Evolutionary conservation across 371 early-diverging fungal species (phyloP).

Genomic region (Coemansia sp.): DNA sequence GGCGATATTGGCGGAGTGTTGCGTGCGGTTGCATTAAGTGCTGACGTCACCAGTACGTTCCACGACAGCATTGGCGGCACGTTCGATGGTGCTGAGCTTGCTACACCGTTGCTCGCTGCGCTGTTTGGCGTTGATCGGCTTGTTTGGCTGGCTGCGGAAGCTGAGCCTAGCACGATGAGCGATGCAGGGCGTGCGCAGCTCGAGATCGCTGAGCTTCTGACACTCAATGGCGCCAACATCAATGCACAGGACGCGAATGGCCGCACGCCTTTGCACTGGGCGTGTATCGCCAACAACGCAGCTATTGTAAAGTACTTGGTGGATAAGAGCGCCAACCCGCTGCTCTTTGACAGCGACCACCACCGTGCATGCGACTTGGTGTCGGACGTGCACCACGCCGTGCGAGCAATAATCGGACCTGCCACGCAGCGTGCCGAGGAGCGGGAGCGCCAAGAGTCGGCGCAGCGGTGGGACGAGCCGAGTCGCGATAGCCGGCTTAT

Average conservation of each 20-base stretch:
- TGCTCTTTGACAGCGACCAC: constrained; percentile 9
- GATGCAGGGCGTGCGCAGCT: constrained; percentile 10
- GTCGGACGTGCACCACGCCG: not conserved
- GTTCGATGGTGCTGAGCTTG: not conserved
- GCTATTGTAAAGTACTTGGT: constrained; percentile 19
- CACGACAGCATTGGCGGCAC: not conserved
- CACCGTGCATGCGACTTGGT: constrained; percentile 16
- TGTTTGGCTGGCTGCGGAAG: not conserved
- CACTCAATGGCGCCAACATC: constrained; percentile 38
- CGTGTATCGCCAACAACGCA: constrained; percentile 13
- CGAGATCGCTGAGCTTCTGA: constrained; percentile 42
- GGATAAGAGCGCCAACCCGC: constrained; percentile 42
- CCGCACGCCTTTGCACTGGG: constrained; percentile 27
- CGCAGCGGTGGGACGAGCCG: constrained; percentile 1
- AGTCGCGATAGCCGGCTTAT: not conserved
- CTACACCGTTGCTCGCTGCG: constrained; percentile 26
- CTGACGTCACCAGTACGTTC: constrained; percentile 11
- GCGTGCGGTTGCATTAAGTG: constrained; percentile 43
- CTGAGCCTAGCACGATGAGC: not conserved
- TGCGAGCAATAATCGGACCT: not conserved
- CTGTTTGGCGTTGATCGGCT: constrained; percentile 20
- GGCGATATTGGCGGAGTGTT: constrained; percentile 16
- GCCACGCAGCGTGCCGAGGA: constrained; percentile 27
- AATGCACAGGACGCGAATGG: constrained; percentile 12
- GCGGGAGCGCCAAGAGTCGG: constrained; percentile 18